Percentiles rank a stretch among this genome's conserved stretches.
Evolutionary conservation across 1,284 basidiomycete species (phyloP).

Genomic region (Anthracocystis setariae): DNA sequence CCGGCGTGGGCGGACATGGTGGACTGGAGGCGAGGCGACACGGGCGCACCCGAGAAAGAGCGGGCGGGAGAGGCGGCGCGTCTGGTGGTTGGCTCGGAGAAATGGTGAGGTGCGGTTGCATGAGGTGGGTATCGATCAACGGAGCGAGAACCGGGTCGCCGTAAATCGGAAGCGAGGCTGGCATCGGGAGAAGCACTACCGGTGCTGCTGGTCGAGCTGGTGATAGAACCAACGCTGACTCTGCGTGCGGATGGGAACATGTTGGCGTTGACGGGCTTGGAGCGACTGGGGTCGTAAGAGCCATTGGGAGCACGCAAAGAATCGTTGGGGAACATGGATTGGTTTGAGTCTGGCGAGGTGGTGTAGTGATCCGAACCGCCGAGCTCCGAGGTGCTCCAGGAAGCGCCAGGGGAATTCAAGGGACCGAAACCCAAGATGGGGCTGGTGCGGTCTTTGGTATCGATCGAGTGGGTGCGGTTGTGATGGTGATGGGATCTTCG

Average conservation of each 20-base stretch:
- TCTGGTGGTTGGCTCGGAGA: slow-evolving; percentile 20
- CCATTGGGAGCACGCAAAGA: slow-evolving; percentile 25
- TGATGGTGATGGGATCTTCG: slow-evolving; percentile 40
- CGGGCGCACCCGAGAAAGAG: slow-evolving; percentile 33
- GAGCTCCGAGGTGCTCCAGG: slow-evolving; percentile 28
- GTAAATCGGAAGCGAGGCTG: slow-evolving; percentile 21
- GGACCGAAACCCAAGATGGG: slow-evolving; percentile 49
- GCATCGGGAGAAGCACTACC: slow-evolving; percentile 40
- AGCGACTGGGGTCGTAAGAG: slow-evolving; percentile 15
- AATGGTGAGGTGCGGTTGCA: slow-evolving; percentile 16
- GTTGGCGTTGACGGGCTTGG: slow-evolving; percentile 16
- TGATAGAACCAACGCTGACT: slow-evolving; percentile 31
- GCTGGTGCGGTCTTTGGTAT: slow-evolving; percentile 52
- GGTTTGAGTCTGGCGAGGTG: slow-evolving; percentile 6
- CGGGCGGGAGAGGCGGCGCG: slow-evolving; percentile 51
- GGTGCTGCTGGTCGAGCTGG: slow-evolving; percentile 28
- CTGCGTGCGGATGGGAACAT: slow-evolving; percentile 28
- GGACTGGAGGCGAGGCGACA: slow-evolving; percentile 55
- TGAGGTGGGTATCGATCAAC: slow-evolving; percentile 27
- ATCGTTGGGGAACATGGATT: slow-evolving; percentile 10
- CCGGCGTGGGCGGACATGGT: slow-evolving; percentile 37
- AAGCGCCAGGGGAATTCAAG: slow-evolving; percentile 28
- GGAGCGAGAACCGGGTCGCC: slow-evolving; percentile 19
- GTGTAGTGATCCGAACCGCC: slow-evolving; percentile 14
- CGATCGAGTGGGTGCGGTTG: slow-evolving; percentile 49